Evolutionary conservation across 768 basidiomycete species (phyloP), one percentile per base, ranked within the genome.

Genomic region (Boletus barrowsii): DNA sequence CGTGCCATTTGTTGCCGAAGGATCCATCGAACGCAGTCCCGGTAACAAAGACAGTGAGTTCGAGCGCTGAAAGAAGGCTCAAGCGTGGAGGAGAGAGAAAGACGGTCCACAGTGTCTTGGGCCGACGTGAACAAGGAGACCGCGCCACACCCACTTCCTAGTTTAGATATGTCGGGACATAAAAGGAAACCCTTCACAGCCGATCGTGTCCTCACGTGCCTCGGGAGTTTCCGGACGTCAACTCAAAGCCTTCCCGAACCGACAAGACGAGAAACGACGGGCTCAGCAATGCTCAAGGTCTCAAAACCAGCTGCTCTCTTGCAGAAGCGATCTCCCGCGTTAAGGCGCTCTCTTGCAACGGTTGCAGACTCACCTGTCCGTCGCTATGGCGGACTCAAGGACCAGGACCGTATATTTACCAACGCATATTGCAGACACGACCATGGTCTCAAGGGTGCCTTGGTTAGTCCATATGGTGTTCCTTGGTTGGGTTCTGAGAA

Each of bases 381-480:
- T 60, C 83, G 83, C 56, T 96, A 98, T 66, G 96, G 96, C 24
- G 95, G 95, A 0, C 77, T 98, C 58, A 93, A 89, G 71, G 96
- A 98, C 75, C 91, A 94, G 66, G 91, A 93, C 72, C 84, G 91
- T 44, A 93, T 93, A 58, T 98, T 98, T 66, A 94, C 91, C 39
- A 98, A 97, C 70, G 83, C 84, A 2, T 96, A 88, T 67, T 87
- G 82, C 65, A 81, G 82, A 54, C 92, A 95, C 68, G 96, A 98
- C 66, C 88, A 93, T 68, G 88, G 93, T 14, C 72, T 99, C 47
- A 98, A 97, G 73, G 96, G 96, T 40, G 96, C 96, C 20, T 68
- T 82, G 82, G 93, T 93, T 17, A 47, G 67, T 66, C 24, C 29
- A 35, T 8, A 10, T 37, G 1, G 8, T 32, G 3, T 18, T 18